A percentile compares a stretch with the other conserved stretches of the same genome.
phyloP scores from a whole-genome alignment of 441 rosid species.

The Gossypium laxum region DNA sequence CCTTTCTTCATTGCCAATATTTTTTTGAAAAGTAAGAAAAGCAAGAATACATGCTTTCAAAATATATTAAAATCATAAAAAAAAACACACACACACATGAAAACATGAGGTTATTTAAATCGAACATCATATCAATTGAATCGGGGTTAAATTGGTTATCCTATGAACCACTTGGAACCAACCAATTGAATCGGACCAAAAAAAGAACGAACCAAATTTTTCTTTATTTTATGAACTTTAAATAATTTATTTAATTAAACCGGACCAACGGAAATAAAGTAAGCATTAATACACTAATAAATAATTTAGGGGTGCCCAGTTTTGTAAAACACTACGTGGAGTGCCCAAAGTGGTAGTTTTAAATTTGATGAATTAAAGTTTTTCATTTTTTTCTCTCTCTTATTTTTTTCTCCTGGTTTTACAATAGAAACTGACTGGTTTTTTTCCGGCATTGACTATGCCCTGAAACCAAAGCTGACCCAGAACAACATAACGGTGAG shows the following conservation, averaged over 20 bases:
- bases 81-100: background rate
- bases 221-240: too few relatives aligned
- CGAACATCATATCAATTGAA: too few relatives aligned
- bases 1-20: background rate
- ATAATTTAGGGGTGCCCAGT: constrained; percentile 3
- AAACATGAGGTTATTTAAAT: too few relatives aligned
- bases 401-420: background rate
- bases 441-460: constrained; percentile 49
- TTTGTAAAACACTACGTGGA: background rate
- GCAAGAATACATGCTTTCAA: background rate
- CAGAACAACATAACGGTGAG: constrained; percentile 42
- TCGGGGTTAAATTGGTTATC: too few relatives aligned
- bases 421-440: constrained; percentile 29
- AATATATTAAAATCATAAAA: too few relatives aligned
- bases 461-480: constrained; percentile 23
- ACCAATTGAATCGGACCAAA: too few relatives aligned
- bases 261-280: background rate
- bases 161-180: too few relatives aligned
- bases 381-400: background rate
- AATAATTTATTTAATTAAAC: too few relatives aligned
- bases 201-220: too few relatives aligned
- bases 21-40: background rate
- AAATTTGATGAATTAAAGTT: background rate
- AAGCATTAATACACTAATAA: background rate
- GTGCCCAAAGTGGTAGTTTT: constrained; percentile 10